phyloP scores from a whole-genome alignment of 2,329 filamentous ascomycete genomes.

The Alternaria dauci region DNA sequence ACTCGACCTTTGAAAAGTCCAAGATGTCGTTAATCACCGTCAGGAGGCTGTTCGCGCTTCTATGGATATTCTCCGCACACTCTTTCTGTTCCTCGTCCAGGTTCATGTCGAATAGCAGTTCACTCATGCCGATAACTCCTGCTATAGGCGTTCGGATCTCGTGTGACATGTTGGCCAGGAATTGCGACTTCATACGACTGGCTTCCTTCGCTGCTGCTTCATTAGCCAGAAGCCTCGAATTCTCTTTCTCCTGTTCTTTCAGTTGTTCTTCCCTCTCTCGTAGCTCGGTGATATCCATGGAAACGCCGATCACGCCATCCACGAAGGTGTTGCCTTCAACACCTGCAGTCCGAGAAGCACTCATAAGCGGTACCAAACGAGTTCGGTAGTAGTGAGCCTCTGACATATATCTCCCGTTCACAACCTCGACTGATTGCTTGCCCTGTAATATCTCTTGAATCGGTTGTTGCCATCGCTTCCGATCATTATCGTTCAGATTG shows the following conservation, averaged over 20 bases:
- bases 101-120: conserved; percentile 73
- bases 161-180: conserved; percentile 83
- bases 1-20: conserved; percentile 88
- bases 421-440: conserved; percentile 65
- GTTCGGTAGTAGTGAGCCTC: conserved; percentile 74
- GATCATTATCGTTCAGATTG: conserved; percentile 33
- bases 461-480: conserved; percentile 61
- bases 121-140: conserved; percentile 81
- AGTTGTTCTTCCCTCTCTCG: conserved; percentile 71
- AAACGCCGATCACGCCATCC: conserved; percentile 79
- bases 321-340: conserved; percentile 63
- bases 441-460: conserved; percentile 73
- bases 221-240: conserved; percentile 74
- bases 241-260: conserved; percentile 71
- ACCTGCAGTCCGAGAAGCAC: conserved; percentile 63
- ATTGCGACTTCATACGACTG: conserved; percentile 80
- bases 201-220: conserved; percentile 82
- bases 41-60: conserved; percentile 80
- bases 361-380: conserved; percentile 71
- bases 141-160: conserved; percentile 82
- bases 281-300: conserved; percentile 79
- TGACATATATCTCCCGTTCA: conserved; percentile 66
- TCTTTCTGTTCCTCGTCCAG: conserved; percentile 76
- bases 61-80: conserved; percentile 78
- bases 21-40: conserved; percentile 92